Evolutionary conservation across 73 alveolate species (phyloP).

Genomic region (Stentor roeselii): DNA sequence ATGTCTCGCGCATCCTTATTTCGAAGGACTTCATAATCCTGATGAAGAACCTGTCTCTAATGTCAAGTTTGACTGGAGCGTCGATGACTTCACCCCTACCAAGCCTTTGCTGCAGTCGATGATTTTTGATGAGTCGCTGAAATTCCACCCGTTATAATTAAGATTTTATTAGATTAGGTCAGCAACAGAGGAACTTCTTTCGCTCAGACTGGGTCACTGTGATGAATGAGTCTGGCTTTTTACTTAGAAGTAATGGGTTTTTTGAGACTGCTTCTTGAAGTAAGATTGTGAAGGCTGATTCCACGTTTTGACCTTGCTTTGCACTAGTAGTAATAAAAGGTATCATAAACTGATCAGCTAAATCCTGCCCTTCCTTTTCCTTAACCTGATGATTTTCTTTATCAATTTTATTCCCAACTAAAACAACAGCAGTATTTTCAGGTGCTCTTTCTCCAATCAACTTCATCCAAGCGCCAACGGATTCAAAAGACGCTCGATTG

Average conservation of each 20-base stretch:
- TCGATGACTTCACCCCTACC: conserved; percentile 86
- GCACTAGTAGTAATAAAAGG: conserved; percentile 76
- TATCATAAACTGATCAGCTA: conserved; percentile 72
- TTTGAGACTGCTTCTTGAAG: background rate
- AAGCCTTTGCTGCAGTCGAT: conserved; percentile 68
- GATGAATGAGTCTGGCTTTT: no score
- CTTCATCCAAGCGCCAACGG: conserved; percentile 17
- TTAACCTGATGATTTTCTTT: conserved; percentile 63
- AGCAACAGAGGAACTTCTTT: no score
- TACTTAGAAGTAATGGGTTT: no score
- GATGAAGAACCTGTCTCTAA: conserved; percentile 79
- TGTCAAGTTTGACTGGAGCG: conserved; percentile 80
- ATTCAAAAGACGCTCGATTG: background rate
- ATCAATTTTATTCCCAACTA: conserved; percentile 77
- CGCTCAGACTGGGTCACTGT: no score
- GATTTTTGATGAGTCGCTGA: conserved; percentile 73
- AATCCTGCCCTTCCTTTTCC: conserved; percentile 58
- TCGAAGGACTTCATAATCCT: conserved; percentile 84
- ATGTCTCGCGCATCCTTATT: conserved; percentile 85
- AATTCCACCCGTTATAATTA: conserved; percentile 83
- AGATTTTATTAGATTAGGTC: no score
- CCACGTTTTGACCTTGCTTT: conserved; percentile 64
- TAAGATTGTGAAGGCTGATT: conserved; percentile 46
- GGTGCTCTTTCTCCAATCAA: conserved; percentile 5
- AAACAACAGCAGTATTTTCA: conserved; percentile 28